Base-by-base conservation (phyloP, 129 eudicot genomes). In the Centrapalus pauciflorus region DNA sequence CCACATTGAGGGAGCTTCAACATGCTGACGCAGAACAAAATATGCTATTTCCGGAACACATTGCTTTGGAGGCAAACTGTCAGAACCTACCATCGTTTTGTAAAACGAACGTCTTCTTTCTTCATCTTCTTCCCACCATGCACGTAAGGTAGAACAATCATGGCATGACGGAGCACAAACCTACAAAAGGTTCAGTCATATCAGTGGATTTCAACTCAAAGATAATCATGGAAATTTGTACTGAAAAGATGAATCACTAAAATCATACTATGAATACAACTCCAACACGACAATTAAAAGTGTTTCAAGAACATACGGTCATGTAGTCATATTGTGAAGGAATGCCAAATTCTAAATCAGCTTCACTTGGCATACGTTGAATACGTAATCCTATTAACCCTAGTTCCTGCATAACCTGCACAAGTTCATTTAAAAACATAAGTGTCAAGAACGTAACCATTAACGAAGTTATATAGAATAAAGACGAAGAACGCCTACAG, bases 71-170 rank as follows among this genome's bases (percentile, higher is more conserved):
- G 99, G 97, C 69, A 81, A 69, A 58, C 66, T 71, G 62, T 86
- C 84, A 17, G 94, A 84, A 8, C 95, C 97, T 72, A 86, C 74
- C 70, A 94, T 70, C 2, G 88, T 64, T 75, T 94, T 75, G 76
- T 86, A 94, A 71, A 77, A 94, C 14, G 81, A 65, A n/a, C 82
- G 73, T 69, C 99, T 80, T 72, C 99, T 82, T 49, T 94, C 95
- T 66, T 94, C 99, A 70, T 94, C 97, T 84, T 94, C 99, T 73
- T 94, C 99, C 99, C 99, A 94, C 99, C 99, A 94, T 64, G 99
- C 99, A 46, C 99, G 95, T 61, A 94, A 71, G 64, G 99, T 90
- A 6, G 99, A 89, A 72, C 95, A 86, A 67, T 94, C 99, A 45
- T 94, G 99, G 74, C 97, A 89, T 56, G 99, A 94, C 20, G 99